Conservation (phyloP, 116 monocot genomes). For the Phalaenopsis hybrid region DNA sequence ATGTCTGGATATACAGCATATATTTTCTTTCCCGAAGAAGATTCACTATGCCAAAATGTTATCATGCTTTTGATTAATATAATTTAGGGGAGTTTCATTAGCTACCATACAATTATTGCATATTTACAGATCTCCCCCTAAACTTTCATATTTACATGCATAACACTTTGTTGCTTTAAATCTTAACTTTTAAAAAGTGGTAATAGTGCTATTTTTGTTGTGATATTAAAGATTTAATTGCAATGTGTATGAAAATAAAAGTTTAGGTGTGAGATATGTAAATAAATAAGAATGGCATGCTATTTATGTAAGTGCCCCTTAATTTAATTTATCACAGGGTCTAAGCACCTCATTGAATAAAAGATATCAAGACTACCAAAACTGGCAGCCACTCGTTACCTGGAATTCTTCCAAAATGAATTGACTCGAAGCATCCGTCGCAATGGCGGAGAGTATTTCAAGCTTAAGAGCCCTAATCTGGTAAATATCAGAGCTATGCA, state of each 20-base stretch:
- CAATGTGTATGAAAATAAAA: no score
- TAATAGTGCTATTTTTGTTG: no score
- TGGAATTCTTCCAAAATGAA: slow-evolving; percentile 83
- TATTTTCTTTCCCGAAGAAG: neutral
- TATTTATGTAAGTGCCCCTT: no score
- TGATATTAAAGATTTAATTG: no score
- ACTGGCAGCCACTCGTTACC: slow-evolving; percentile 32
- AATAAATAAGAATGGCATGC: no score
- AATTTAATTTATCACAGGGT: neutral
- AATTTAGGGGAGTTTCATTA: neutral
- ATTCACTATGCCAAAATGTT: neutral
- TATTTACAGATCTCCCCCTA: no score
- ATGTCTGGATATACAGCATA: neutral
- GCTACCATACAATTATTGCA: no score
- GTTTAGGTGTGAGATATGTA: no score
- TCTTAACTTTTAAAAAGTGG: no score
- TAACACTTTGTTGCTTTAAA: no score
- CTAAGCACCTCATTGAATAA: neutral
- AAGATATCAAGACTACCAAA: neutral
- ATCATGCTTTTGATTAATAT: neutral
- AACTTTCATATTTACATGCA: no score
- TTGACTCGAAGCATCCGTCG: slow-evolving; percentile 56
- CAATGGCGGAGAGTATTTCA: slow-evolving; percentile 81
- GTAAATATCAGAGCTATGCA: slow-evolving; percentile 61
- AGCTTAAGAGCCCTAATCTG: slow-evolving; percentile 74